Evolutionary conservation across 83 land plant species (phyloP).

Genomic region (Thuja plicata): DNA sequence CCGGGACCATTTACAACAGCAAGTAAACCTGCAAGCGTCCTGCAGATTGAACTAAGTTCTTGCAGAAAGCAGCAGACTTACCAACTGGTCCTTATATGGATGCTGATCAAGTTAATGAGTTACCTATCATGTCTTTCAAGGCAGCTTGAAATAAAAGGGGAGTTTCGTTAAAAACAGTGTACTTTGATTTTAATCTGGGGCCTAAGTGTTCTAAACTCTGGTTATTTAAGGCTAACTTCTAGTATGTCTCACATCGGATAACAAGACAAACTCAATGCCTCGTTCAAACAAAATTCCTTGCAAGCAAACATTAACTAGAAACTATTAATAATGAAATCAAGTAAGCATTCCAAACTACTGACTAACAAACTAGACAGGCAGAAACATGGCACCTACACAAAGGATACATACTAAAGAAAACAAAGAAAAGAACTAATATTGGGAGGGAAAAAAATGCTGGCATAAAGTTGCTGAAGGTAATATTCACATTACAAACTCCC

Average conservation of each 20-base stretch:
- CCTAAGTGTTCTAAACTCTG: not conserved
- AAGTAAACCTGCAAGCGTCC: too few relatives aligned
- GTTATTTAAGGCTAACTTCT: not conserved
- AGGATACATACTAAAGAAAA: not conserved
- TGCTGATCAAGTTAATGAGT: not conserved
- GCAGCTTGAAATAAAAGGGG: too few relatives aligned
- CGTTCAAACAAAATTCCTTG: not conserved
- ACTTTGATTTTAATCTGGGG: too few relatives aligned
- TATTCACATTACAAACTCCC: not conserved
- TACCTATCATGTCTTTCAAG: not conserved
- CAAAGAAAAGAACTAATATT: not conserved
- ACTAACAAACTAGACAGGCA: not conserved
- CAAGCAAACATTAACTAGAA: not conserved
- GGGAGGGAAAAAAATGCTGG: not conserved
- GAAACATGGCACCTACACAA: not conserved
- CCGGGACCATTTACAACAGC: too few relatives aligned
- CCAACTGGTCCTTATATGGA: too few relatives aligned
- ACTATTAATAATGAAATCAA: not conserved
- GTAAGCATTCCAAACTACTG: not conserved
- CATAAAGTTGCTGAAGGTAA: not conserved
- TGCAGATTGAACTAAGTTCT: too few relatives aligned
- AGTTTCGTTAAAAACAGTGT: too few relatives aligned
- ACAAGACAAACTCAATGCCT: not conserved
- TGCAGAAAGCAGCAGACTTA: too few relatives aligned
- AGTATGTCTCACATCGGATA: not conserved